Conservation (phyloP, 352 stramenopile genomes). For the Phytopythium sindhum region DNA sequence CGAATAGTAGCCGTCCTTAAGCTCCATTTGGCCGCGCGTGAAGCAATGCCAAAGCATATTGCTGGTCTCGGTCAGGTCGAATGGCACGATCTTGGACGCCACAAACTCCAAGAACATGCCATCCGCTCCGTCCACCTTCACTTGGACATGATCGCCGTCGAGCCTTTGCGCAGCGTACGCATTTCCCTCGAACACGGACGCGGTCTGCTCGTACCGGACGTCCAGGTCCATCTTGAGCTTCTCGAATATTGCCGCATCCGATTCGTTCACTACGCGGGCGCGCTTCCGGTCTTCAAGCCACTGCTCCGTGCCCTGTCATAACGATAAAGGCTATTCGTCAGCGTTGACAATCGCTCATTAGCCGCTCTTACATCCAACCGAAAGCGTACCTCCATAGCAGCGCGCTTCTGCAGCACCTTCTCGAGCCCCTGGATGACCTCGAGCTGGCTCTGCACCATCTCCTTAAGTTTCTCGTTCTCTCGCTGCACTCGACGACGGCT, state of each 20-base stretch:
- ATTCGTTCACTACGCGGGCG: conserved; percentile 16
- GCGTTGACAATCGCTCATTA: not conserved
- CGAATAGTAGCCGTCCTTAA: conserved; percentile 28
- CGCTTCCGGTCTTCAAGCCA: conserved; percentile 19
- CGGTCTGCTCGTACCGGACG: conserved; percentile 14
- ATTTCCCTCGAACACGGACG: conserved; percentile 17
- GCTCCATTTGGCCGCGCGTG: conserved; percentile 17
- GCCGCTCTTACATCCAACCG: not conserved
- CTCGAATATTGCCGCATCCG: conserved; percentile 17
- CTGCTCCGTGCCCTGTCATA: conserved; percentile 10
- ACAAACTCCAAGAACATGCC: conserved; percentile 34
- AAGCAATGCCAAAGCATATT: conserved; percentile 21
- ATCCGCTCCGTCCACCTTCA: conserved; percentile 23
- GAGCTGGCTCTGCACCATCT: conserved; percentile 27
- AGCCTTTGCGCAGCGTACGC: conserved; percentile 4
- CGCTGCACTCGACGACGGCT: conserved; percentile 21
- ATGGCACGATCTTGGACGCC: conserved; percentile 21
- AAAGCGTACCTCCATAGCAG: conserved; percentile 13
- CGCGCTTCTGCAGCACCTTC: conserved; percentile 26
- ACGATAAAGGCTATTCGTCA: not conserved
- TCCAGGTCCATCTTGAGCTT: conserved; percentile 18
- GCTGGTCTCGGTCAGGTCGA: conserved; percentile 17
- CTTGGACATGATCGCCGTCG: conserved; percentile 21
- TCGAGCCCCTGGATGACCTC: conserved; percentile 24
- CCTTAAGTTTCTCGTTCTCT: conserved; percentile 35